Evolutionary conservation across 202 grass and related monocot species (phyloP).

Genomic region (Schoenoplectus tabernaemontani): DNA sequence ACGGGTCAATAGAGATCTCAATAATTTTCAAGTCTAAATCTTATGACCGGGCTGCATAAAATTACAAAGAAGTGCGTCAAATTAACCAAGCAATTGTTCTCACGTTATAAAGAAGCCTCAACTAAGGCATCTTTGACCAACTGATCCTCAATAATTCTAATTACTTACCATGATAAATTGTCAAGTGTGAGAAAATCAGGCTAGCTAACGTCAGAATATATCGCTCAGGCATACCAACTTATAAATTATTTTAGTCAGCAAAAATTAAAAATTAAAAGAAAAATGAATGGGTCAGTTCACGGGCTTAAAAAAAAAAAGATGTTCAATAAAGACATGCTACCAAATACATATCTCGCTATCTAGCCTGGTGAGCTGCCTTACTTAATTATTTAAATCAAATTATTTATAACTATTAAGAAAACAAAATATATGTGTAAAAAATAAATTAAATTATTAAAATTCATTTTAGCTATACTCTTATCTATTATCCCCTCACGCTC

Average conservation of each 20-base stretch:
- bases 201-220: not conserved
- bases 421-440: not conserved
- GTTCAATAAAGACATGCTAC: conserved; percentile 24
- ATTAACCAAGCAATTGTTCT: not conserved
- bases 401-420: not conserved
- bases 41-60: not conserved
- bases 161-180: not conserved
- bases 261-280: not conserved
- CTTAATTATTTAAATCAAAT: conserved; percentile 5
- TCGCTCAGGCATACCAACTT: not conserved
- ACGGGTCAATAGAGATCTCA: conserved; percentile 13
- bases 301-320: not conserved
- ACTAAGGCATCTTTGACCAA: conserved; percentile 4
- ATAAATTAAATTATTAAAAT: not conserved
- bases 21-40: conserved; percentile 19
- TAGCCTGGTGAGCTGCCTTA: not conserved
- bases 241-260: not conserved
- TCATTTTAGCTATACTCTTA: too few relatives aligned
- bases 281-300: not conserved
- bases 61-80: not conserved
- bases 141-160: not conserved
- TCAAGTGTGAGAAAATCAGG: not conserved
- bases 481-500: too few relatives aligned
- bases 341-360: conserved; percentile 19
- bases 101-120: conserved; percentile 1